These are phyloP conservation scores for Aphanomyces stellatus DNA, from an alignment of 352 stramenopile genomes.

Conservation along the genomic window DNA sequence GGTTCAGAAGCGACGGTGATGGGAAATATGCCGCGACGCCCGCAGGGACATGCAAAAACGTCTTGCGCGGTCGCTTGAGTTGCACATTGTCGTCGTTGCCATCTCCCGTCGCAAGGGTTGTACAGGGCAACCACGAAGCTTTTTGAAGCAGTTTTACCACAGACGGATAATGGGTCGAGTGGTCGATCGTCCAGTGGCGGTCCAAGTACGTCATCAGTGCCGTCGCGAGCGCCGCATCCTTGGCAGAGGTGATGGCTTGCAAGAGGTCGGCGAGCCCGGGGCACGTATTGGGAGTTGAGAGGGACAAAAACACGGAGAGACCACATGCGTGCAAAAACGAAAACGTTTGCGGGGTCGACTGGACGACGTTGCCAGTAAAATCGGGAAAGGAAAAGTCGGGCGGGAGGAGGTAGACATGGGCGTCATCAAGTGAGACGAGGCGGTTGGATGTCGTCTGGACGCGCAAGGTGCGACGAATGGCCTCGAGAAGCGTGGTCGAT, in stretches of 20 bases:
- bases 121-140: neutral
- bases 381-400: neutral
- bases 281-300: neutral
- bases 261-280: neutral
- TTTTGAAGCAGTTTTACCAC: neutral
- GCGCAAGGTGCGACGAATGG: neutral
- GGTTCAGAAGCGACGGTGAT: neutral
- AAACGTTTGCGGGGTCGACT: neutral
- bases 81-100: too few relatives aligned
- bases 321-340: neutral
- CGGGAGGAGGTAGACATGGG: neutral
- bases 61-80: neutral
- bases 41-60: neutral
- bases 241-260: neutral
- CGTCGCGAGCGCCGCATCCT: neutral
- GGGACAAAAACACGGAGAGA: neutral
- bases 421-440: neutral
- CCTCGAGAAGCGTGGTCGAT: neutral
- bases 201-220: slow-evolving; percentile 3
- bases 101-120: neutral
- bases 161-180: neutral
- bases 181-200: neutral
- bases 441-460: neutral
- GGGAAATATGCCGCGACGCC: neutral
- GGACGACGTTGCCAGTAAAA: neutral